Conservation (phyloP, 2,329 filamentous ascomycete species). For the Talaromyces islandicus region DNA sequence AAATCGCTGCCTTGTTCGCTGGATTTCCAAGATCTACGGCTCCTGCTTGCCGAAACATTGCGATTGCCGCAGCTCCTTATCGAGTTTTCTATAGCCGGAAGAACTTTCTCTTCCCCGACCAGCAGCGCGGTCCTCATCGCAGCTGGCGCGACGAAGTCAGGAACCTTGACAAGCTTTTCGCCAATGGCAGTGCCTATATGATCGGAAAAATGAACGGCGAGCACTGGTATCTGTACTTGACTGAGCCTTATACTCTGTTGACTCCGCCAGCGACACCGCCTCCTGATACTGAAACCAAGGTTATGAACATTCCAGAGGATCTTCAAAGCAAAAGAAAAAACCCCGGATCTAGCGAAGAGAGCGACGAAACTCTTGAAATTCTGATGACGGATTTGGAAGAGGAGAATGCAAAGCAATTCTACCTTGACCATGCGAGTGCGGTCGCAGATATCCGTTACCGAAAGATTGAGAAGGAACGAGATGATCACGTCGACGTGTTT, state of each 20-base stretch:
- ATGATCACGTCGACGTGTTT: conserved; percentile 66
- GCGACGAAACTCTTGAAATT: conserved; percentile 53
- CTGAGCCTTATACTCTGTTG: conserved; percentile 70
- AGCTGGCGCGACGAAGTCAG: conserved; percentile 97
- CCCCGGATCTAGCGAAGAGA: conserved; percentile 26
- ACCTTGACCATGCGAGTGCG: conserved; percentile 76
- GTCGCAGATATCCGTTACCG: conserved; percentile 78
- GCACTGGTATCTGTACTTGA: conserved; percentile 98
- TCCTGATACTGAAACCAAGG: conserved; percentile 52
- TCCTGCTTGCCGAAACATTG: conserved; percentile 58
- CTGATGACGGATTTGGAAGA: conserved; percentile 65
- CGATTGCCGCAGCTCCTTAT: conserved; percentile 78
- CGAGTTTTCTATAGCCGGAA: conserved; percentile 98
- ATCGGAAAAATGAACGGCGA: conserved; percentile 99
- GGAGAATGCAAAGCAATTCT: conserved; percentile 62
- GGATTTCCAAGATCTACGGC: conserved; percentile 82
- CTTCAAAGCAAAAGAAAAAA: conserved; percentile 14
- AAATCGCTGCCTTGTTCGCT: conserved; percentile 80
- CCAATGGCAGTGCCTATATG: conserved; percentile 95
- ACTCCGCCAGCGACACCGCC: conserved; percentile 76
- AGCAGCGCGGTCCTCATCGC: conserved; percentile 87
- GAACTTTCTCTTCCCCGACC: conserved; percentile 94
- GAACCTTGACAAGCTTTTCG: conserved; percentile 85
- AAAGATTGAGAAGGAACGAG: conserved; percentile 59
- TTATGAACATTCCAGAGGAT: conserved; percentile 48